Evolutionary conservation across 192 early-diverging fungal species (phyloP).

Genomic region (Coemansia sp.): DNA sequence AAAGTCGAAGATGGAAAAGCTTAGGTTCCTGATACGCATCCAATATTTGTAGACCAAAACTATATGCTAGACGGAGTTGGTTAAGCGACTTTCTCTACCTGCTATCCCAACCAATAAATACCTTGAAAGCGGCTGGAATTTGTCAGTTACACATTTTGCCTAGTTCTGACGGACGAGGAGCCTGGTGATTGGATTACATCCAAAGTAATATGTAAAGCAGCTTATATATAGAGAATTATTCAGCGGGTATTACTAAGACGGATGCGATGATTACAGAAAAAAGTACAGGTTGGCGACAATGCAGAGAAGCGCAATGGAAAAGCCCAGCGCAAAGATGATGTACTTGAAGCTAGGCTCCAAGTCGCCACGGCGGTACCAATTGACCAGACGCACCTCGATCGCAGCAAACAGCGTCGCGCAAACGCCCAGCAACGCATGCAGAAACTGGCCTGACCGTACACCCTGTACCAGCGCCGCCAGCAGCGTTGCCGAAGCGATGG

Average conservation of each 20-base stretch:
- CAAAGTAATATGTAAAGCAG: neutral
- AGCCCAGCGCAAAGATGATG: slow-evolving; percentile 37
- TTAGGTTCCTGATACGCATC: too few relatives aligned
- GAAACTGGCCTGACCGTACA: slow-evolving; percentile 11
- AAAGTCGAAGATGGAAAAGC: too few relatives aligned
- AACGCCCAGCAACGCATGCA: slow-evolving; percentile 39
- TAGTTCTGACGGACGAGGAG: too few relatives aligned
- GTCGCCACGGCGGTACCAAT: slow-evolving; percentile 58
- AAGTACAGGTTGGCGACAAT: slow-evolving; percentile 54
- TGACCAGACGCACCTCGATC: slow-evolving; percentile 49
- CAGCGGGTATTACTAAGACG: neutral
- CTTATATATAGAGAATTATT: neutral
- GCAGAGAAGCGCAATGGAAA: slow-evolving; percentile 37
- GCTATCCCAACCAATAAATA: too few relatives aligned
- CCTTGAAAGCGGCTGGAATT: too few relatives aligned
- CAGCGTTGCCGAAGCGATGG: slow-evolving; percentile 13
- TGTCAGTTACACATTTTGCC: too few relatives aligned
- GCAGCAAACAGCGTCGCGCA: slow-evolving; percentile 26
- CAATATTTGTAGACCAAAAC: too few relatives aligned
- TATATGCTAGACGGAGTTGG: too few relatives aligned
- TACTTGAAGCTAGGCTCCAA: slow-evolving; percentile 53
- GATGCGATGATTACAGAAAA: slow-evolving; percentile 15
- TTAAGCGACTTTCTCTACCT: too few relatives aligned
- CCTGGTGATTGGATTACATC: too few relatives aligned
- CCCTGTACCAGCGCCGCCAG: slow-evolving; percentile 20